Conservation (phyloP, 257 asterid genomes). For the Marsdenia floribunda region DNA sequence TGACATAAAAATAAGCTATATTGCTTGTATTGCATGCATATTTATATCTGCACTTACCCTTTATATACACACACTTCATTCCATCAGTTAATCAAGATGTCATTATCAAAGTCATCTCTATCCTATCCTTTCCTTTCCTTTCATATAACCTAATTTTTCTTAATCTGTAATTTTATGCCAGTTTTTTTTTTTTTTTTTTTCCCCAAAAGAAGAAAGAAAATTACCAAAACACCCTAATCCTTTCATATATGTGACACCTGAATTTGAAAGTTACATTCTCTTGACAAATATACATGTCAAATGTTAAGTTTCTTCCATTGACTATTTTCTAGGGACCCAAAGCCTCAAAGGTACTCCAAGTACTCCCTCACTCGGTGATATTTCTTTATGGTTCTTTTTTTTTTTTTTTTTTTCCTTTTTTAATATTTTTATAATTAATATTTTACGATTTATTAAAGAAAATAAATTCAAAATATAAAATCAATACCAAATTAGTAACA, state of each 20-base stretch:
- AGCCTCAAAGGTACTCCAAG: neutral
- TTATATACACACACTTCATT: slow-evolving; percentile 5
- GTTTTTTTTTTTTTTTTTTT: too few relatives aligned
- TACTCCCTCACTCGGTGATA: too few relatives aligned
- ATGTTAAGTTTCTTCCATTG: neutral
- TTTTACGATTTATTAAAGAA: too few relatives aligned
- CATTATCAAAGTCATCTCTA: slow-evolving; percentile 35
- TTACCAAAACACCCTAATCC: slow-evolving; percentile 17
- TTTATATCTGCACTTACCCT: slow-evolving; percentile 43
- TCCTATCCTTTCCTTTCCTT: slow-evolving; percentile 25
- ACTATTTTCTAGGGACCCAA: neutral
- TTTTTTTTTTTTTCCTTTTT: too few relatives aligned
- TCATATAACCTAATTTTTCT: slow-evolving; percentile 11
- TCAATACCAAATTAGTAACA: too few relatives aligned
- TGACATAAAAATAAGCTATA: slow-evolving; percentile 34
- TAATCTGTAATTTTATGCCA: too few relatives aligned
- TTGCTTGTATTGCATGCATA: slow-evolving; percentile 32
- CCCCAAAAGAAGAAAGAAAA: neutral
- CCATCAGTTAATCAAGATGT: slow-evolving; percentile 38
- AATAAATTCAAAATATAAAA: too few relatives aligned
- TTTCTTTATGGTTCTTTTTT: too few relatives aligned
- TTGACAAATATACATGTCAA: too few relatives aligned
- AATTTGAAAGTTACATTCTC: too few relatives aligned
- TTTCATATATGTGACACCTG: too few relatives aligned
- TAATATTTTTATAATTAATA: too few relatives aligned